Percentiles rank a stretch among this genome's conserved stretches.
phyloP scores from a whole-genome alignment of 176 grass and related monocot species.

The Ensete glaucum region DNA sequence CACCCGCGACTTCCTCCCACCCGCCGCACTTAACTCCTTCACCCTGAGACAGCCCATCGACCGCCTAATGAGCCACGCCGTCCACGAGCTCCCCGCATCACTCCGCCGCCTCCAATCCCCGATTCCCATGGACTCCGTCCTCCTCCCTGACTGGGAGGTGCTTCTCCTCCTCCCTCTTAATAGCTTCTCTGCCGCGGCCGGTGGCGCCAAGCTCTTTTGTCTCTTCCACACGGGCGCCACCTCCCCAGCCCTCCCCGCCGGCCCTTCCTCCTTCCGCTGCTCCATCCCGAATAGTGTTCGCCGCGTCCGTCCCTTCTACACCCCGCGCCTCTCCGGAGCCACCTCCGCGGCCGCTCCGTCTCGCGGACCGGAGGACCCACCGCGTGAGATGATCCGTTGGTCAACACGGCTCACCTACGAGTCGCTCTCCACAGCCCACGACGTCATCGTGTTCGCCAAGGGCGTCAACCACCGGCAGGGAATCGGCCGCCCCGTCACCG shows the following conservation, averaged over 20 bases:
- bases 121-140: slow-evolving; percentile 16
- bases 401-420: slow-evolving; percentile 56
- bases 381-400: slow-evolving; percentile 23
- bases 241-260: slow-evolving; percentile 29
- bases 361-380: neutral
- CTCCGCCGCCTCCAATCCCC: neutral
- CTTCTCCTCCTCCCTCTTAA: slow-evolving; percentile 32
- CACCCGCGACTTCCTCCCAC: neutral
- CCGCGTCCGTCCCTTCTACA: slow-evolving; percentile 21
- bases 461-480: slow-evolving; percentile 44
- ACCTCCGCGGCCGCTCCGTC: neutral
- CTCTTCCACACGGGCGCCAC: slow-evolving; percentile 24
- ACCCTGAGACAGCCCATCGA: neutral
- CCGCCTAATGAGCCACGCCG: neutral
- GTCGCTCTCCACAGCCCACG: slow-evolving; percentile 26
- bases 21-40: neutral
- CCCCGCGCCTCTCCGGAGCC: slow-evolving; percentile 25
- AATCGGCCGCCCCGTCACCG: slow-evolving; percentile 22
- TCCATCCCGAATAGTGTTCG: slow-evolving; percentile 29
- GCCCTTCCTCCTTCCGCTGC: slow-evolving; percentile 32
- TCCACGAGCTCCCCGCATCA: neutral
- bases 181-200: neutral
- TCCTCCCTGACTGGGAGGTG: slow-evolving; percentile 61
- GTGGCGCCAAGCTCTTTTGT: slow-evolving; percentile 24
- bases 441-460: slow-evolving; percentile 55